Conservation (phyloP, 208 protist species). For the Crithidia brevicula region DNA sequence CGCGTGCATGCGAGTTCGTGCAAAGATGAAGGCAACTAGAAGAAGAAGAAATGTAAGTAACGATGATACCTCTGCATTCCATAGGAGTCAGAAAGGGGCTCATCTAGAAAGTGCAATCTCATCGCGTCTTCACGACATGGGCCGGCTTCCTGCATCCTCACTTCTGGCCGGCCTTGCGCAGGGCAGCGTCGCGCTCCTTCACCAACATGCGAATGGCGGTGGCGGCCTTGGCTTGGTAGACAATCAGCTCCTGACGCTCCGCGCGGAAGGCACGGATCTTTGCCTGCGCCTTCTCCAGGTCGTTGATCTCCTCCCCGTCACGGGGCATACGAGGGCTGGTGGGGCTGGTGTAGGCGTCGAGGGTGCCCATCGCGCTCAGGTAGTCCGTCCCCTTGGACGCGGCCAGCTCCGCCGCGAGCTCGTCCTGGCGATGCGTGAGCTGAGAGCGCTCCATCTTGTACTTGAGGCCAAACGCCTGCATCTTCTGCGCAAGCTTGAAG, state of each 20-base stretch:
- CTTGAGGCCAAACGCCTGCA: conserved; percentile 50
- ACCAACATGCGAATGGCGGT: conserved; percentile 79
- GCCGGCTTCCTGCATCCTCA: background rate
- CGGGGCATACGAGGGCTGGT: conserved; percentile 17
- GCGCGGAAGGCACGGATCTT: conserved; percentile 51
- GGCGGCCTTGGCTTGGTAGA: conserved; percentile 77
- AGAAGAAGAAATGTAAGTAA: conserved; percentile 29
- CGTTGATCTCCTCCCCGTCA: conserved; percentile 23
- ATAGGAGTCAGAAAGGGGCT: background rate
- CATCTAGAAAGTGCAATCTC: no score
- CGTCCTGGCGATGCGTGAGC: conserved; percentile 49
- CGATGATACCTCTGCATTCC: conserved; percentile 2
- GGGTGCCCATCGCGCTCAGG: conserved; percentile 47
- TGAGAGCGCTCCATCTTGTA: conserved; percentile 60
- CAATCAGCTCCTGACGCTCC: conserved; percentile 67
- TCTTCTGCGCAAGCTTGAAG: conserved; percentile 74
- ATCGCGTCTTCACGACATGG: background rate
- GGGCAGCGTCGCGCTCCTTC: conserved; percentile 58
- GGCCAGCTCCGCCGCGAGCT: conserved; percentile 62
- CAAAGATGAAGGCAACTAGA: background rate
- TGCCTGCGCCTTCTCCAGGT: conserved; percentile 36
- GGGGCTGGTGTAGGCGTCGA: conserved; percentile 10
- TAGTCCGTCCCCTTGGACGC: conserved; percentile 82
- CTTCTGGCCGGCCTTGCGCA: conserved; percentile 15
- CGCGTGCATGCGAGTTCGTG: no score